These are phyloP conservation scores for Alternaria atra DNA, from an alignment of 2,329 filamentous ascomycete species.

Conservation along the genomic window DNA sequence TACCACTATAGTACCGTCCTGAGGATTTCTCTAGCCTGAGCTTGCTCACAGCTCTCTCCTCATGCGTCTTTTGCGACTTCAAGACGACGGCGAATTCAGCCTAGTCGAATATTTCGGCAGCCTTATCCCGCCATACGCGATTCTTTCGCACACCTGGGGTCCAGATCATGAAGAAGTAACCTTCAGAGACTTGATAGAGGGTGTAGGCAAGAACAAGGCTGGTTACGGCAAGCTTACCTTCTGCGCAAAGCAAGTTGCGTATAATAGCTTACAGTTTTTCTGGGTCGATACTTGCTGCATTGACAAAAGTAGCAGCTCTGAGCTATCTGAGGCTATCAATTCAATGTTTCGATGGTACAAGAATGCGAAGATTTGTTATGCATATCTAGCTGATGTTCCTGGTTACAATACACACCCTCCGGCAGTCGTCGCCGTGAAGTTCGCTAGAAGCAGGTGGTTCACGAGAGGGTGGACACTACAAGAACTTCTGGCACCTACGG, in stretches of 20 bases:
- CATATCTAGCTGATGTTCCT: too few relatives aligned
- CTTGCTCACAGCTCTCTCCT: background rate
- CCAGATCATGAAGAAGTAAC: background rate
- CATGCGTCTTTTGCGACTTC: background rate
- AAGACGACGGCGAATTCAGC: background rate
- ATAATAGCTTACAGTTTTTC: too few relatives aligned
- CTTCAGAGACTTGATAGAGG: background rate
- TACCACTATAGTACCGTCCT: background rate
- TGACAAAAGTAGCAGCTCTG: too few relatives aligned
- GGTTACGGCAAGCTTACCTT: background rate
- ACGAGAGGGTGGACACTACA: too few relatives aligned
- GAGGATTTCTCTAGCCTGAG: background rate
- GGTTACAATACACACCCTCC: too few relatives aligned
- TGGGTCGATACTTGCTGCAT: too few relatives aligned
- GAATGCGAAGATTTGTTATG: too few relatives aligned
- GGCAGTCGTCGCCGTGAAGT: too few relatives aligned
- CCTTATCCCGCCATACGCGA: background rate
- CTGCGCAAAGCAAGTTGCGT: background rate
- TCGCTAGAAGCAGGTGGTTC: too few relatives aligned
- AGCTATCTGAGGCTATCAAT: too few relatives aligned
- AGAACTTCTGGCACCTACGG: too few relatives aligned
- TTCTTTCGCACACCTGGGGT: background rate
- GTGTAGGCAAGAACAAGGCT: background rate
- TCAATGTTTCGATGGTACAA: too few relatives aligned
- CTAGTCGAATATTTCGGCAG: background rate